Percentiles rank a stretch among this genome's conserved stretches.
phyloP scores from a whole-genome alignment of 148 eudicot species.

The Camellia lanceoleosa region DNA sequence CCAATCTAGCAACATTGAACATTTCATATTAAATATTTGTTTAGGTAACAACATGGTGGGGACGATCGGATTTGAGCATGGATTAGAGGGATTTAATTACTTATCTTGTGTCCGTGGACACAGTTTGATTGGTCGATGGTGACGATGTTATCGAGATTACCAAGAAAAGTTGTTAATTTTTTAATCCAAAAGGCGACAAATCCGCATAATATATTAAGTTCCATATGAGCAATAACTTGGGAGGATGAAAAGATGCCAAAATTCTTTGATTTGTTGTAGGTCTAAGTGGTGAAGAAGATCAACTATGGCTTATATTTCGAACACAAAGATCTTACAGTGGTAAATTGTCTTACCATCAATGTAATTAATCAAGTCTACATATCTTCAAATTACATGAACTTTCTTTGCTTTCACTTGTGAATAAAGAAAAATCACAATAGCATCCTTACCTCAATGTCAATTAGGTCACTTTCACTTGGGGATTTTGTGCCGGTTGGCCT shows the following conservation, averaged over 20 bases:
- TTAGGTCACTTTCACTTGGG: no score
- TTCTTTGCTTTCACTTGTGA: no score
- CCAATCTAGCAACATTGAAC: not conserved
- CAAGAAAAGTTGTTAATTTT: conserved; percentile 29
- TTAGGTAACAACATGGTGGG: conserved; percentile 33
- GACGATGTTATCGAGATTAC: conserved; percentile 33
- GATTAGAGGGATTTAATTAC: conserved; percentile 19
- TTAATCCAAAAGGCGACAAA: conserved; percentile 23
- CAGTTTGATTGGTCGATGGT: conserved; percentile 32
- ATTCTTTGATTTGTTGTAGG: conserved; percentile 8
- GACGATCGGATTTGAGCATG: conserved; percentile 34
- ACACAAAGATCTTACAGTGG: no score
- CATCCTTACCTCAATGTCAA: no score
- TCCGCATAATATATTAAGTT: conserved; percentile 17
- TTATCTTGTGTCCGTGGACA: conserved; percentile 37
- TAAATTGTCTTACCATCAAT: no score
- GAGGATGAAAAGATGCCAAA: conserved; percentile 16
- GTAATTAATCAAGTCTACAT: no score
- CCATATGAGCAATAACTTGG: conserved; percentile 31
- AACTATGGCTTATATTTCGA: no score
- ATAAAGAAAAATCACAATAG: no score
- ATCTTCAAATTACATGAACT: no score
- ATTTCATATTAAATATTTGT: not conserved
- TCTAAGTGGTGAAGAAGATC: no score
- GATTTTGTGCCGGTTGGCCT: no score